Conservation (phyloP, 2,329 filamentous ascomycete genomes). For the Fusarium mundagurra region DNA sequence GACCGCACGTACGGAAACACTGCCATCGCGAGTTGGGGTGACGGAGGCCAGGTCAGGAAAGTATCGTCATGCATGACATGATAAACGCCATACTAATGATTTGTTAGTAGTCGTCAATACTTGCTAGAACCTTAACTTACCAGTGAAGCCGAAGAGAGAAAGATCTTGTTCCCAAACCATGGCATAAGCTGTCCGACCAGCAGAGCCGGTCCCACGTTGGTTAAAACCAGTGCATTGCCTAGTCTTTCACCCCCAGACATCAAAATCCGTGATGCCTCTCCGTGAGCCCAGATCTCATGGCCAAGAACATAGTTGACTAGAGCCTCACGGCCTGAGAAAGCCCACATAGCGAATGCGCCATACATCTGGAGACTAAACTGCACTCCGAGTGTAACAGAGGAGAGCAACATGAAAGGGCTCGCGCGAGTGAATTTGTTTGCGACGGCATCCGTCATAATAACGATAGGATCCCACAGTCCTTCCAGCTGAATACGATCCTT, state of each 20-base stretch:
- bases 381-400: slow-evolving; percentile 62
- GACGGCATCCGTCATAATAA: slow-evolving; percentile 71
- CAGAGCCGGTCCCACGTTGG: slow-evolving; percentile 58
- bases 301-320: slow-evolving; percentile 55
- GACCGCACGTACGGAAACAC: slow-evolving; percentile 58
- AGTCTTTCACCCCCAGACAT: slow-evolving; percentile 45
- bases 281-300: slow-evolving; percentile 45
- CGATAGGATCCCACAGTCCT: slow-evolving; percentile 76
- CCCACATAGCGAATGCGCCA: slow-evolving; percentile 59
- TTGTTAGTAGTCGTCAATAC: not conserved
- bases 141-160: slow-evolving; percentile 54
- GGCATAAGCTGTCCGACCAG: slow-evolving; percentile 57
- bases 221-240: slow-evolving; percentile 51
- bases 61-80: slow-evolving; percentile 57
- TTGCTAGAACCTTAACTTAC: slow-evolving; percentile 44
- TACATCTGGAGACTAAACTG: slow-evolving; percentile 64
- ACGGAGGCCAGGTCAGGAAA: slow-evolving; percentile 64
- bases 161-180: slow-evolving; percentile 53
- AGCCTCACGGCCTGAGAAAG: slow-evolving; percentile 62
- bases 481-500: slow-evolving; percentile 81
- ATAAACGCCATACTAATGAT: slow-evolving; percentile 57
- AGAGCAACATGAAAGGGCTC: slow-evolving; percentile 72
- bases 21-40: slow-evolving; percentile 60
- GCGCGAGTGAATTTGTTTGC: slow-evolving; percentile 64
- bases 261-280: slow-evolving; percentile 33